Evolutionary conservation across 2,329 filamentous ascomycete genomes (phyloP).

Genomic region (Fusarium penzigii): DNA sequence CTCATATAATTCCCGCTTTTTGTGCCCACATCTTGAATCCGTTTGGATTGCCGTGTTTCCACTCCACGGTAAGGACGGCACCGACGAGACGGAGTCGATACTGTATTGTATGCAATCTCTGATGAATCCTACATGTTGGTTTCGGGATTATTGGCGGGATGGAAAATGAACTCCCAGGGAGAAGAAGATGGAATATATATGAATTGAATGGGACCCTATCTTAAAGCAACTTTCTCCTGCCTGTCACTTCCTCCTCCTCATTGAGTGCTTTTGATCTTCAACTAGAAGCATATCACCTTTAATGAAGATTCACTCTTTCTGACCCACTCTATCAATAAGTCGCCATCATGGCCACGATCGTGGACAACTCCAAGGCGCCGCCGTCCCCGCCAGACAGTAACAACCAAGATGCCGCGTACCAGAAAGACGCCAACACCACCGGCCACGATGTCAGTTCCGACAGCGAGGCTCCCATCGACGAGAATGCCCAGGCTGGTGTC

Average conservation of each 20-base stretch:
- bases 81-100: background rate
- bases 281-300: too few species aligned
- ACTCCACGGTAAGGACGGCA: background rate
- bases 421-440: background rate
- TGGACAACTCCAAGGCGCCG: background rate
- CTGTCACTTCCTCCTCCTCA: too few species aligned
- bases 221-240: too few species aligned
- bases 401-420: background rate
- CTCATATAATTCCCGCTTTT: background rate
- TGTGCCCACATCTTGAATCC: background rate
- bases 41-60: background rate
- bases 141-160: too few species aligned
- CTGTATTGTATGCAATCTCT: too few species aligned
- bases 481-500: background rate
- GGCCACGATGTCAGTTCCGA: background rate
- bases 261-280: too few species aligned
- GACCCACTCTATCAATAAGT: background rate
- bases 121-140: too few species aligned
- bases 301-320: background rate
- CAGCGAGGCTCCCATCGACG: conserved; percentile 13
- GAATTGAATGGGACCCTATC: too few species aligned
- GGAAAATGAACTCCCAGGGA: too few species aligned
- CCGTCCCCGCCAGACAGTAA: background rate
- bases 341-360: background rate
- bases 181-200: too few species aligned